A percentile compares a stretch with the other conserved stretches of the same genome.
Conservation (phyloP, 192 early-diverging fungal genomes). For the Hyaloraphidium curvatum region DNA sequence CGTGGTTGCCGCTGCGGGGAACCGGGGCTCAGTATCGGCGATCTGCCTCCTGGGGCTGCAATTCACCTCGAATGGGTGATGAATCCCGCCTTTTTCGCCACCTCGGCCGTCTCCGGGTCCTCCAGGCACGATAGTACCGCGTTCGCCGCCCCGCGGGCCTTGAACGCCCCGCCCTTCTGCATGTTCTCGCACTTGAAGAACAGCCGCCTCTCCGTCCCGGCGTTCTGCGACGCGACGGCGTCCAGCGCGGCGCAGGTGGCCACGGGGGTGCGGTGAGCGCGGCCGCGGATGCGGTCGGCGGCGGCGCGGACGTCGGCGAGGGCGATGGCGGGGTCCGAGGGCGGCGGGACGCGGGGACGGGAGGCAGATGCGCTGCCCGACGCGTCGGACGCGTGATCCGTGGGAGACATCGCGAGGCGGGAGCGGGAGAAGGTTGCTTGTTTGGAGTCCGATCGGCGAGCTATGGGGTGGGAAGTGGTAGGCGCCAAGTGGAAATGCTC, state of each 20-base stretch:
- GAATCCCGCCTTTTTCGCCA: not conserved
- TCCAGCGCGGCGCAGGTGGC: constrained; percentile 18
- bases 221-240: not conserved
- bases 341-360: too few relatives aligned
- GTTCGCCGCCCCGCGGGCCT: constrained; percentile 33
- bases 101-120: not conserved
- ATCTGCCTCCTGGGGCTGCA: constrained; percentile 13
- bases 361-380: too few relatives aligned
- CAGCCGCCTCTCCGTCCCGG: constrained; percentile 7
- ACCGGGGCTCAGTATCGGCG: not conserved
- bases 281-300: constrained; percentile 12
- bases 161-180: constrained; percentile 29
- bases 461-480: too few relatives aligned
- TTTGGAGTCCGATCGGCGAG: too few relatives aligned
- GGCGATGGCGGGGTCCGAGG: not conserved
- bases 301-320: constrained; percentile 9
- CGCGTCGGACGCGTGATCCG: too few relatives aligned
- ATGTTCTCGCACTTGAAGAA: constrained; percentile 35
- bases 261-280: constrained; percentile 24
- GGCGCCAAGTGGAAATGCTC: too few relatives aligned
- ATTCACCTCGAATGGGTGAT: not conserved
- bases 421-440: too few relatives aligned
- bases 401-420: too few relatives aligned
- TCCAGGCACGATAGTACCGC: constrained; percentile 15
- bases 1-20: constrained; percentile 16